Percentiles rank a stretch among this genome's conserved stretches.
Evolutionary conservation across 345 rosid genomes (phyloP).

Genomic region (Syzygium jambos): DNA sequence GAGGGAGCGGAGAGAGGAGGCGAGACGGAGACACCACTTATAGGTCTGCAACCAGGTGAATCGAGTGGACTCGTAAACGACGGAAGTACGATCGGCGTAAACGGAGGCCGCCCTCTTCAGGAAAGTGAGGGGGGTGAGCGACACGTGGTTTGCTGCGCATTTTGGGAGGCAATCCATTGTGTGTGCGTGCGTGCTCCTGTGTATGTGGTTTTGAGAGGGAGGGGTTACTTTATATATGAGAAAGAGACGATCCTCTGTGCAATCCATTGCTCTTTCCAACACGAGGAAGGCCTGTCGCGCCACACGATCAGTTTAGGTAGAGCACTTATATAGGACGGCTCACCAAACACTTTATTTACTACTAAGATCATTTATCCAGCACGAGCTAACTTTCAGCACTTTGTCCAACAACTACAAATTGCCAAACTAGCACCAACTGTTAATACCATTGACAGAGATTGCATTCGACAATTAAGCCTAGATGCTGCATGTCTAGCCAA

Average conservation of each 20-base stretch:
- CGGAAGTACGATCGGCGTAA: conserved; percentile 42
- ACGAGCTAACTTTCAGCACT: background rate
- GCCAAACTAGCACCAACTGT: background rate
- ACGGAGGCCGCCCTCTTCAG: conserved; percentile 42
- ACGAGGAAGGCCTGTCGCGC: background rate
- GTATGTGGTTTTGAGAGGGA: background rate
- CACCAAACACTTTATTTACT: background rate
- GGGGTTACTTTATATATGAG: background rate
- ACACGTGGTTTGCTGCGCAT: conserved; percentile 49
- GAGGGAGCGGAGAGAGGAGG: conserved; percentile 43
- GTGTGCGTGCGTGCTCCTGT: background rate
- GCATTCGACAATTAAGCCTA: background rate
- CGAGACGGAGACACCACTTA: conserved; percentile 56
- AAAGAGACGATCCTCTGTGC: background rate
- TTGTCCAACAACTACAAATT: background rate
- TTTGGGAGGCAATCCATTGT: conserved; percentile 39
- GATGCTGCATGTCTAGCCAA: background rate
- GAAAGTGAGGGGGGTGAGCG: conserved; percentile 57
- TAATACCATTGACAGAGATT: background rate
- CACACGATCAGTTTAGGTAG: background rate
- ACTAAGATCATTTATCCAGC: background rate
- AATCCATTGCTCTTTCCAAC: too few species aligned
- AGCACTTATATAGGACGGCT: background rate
- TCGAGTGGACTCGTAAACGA: conserved; percentile 31
- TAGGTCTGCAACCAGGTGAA: conserved; percentile 63